Conservation (phyloP, 2,329 filamentous ascomycete species). For the Alternaria arborescens region DNA sequence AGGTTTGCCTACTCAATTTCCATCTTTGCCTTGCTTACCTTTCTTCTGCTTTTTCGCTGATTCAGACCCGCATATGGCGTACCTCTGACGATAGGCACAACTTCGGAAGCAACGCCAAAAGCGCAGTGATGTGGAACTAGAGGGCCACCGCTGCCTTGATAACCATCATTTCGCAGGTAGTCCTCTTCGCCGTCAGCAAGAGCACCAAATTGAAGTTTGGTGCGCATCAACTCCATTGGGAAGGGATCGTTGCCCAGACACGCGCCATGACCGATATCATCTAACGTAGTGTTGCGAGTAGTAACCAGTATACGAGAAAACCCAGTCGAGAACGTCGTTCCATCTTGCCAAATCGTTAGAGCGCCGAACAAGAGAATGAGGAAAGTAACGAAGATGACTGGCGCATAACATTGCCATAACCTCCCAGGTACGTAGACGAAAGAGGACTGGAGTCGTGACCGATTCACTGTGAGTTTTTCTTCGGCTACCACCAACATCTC, state of each 20-base stretch:
- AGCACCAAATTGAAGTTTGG: conserved; percentile 50
- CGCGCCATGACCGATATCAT: conserved; percentile 51
- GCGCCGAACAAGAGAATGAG: conserved; percentile 40
- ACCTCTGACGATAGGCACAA: conserved; percentile 31
- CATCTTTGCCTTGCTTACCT: background rate
- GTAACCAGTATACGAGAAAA: conserved; percentile 49
- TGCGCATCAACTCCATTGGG: conserved; percentile 49
- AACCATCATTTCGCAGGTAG: conserved; percentile 29
- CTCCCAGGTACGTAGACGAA: conserved; percentile 43
- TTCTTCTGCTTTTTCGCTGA: background rate
- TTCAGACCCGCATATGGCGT: conserved; percentile 34
- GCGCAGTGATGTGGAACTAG: conserved; percentile 38
- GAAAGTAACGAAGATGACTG: conserved; percentile 43
- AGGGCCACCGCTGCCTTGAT: conserved; percentile 25
- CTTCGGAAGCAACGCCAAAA: conserved; percentile 42
- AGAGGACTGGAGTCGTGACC: conserved; percentile 36
- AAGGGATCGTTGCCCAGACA: conserved; percentile 53
- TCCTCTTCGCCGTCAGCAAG: conserved; percentile 42
- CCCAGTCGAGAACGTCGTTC: conserved; percentile 45
- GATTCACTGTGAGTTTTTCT: conserved; percentile 27
- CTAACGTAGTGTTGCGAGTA: conserved; percentile 46
- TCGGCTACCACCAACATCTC: conserved; percentile 38
- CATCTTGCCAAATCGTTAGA: conserved; percentile 45
- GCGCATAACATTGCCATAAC: conserved; percentile 48
- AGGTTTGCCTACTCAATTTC: background rate